Percentiles rank a stretch among this genome's conserved stretches.
Conservation (phyloP, 176 grass and related monocot genomes). For the Carex cristatella region DNA sequence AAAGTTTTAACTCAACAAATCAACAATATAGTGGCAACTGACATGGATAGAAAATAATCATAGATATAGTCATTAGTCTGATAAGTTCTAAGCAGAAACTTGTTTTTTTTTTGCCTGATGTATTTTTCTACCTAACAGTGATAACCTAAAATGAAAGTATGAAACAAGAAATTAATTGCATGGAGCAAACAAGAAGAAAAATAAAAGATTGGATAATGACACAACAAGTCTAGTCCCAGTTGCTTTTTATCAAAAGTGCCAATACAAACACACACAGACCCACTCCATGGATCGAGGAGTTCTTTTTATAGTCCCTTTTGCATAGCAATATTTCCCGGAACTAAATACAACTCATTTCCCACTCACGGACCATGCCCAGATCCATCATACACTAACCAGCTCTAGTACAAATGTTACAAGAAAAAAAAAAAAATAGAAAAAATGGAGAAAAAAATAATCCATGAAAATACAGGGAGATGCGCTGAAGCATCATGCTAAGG, state of each 20-base stretch:
- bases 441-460: conserved; percentile 12
- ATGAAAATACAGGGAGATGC: conserved; percentile 43
- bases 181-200: not conserved
- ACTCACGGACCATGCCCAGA: not conserved
- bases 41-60: not conserved
- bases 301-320: not conserved
- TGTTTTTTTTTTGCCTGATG: not conserved
- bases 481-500: conserved; percentile 49
- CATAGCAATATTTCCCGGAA: conserved; percentile 4
- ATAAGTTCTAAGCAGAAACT: not conserved
- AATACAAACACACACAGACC: conserved; percentile 1
- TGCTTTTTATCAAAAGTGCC: conserved; percentile 11
- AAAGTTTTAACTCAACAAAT: not conserved
- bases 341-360: conserved; percentile 18
- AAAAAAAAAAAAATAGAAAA: conserved; percentile 13
- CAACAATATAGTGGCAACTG: not conserved
- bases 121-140: not conserved
- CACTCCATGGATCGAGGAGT: not conserved
- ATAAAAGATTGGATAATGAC: not conserved
- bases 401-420: conserved; percentile 17
- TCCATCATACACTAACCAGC: conserved; percentile 16
- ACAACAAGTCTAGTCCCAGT: conserved; percentile 1
- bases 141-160: not conserved
- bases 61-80: not conserved
- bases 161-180: not conserved